Conservation (phyloP, 371 early-diverging fungal genomes). For the Lichtheimia ramosa region DNA sequence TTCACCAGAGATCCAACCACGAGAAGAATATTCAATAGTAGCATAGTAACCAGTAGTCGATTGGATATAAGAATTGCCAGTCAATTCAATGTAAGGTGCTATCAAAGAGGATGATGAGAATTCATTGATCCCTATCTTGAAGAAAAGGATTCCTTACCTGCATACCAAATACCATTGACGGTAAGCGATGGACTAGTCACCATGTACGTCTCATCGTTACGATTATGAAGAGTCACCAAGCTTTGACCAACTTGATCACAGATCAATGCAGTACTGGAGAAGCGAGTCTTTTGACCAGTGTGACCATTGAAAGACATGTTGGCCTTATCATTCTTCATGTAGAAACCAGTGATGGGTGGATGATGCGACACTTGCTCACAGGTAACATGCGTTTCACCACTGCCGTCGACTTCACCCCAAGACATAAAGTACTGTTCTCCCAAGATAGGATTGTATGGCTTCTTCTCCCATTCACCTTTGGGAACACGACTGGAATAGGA, state of each 20-base stretch:
- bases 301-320: slow-evolving; percentile 73
- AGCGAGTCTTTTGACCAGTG: slow-evolving; percentile 56
- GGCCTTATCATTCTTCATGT: slow-evolving; percentile 62
- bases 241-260: slow-evolving; percentile 48
- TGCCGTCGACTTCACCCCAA: slow-evolving; percentile 71
- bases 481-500: slow-evolving; percentile 57
- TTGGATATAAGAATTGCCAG: slow-evolving; percentile 66
- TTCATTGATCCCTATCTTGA: neutral
- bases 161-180: slow-evolving; percentile 54
- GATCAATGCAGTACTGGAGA: slow-evolving; percentile 44
- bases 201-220: slow-evolving; percentile 36
- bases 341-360: slow-evolving; percentile 73
- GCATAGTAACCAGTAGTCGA: slow-evolving; percentile 66
- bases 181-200: slow-evolving; percentile 44
- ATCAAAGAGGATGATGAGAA: neutral
- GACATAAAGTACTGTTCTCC: slow-evolving; percentile 76
- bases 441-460: slow-evolving; percentile 82
- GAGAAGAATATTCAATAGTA: slow-evolving; percentile 71
- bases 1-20: slow-evolving; percentile 78
- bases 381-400: slow-evolving; percentile 59
- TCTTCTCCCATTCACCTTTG: slow-evolving; percentile 70
- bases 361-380: slow-evolving; percentile 81
- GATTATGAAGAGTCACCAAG: slow-evolving; percentile 26
- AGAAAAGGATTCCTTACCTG: slow-evolving; percentile 11
- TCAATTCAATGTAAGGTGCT: slow-evolving; percentile 74